Evolutionary conservation across 2,329 filamentous ascomycete genomes (phyloP).

Genomic region (Clonostachys solani): DNA sequence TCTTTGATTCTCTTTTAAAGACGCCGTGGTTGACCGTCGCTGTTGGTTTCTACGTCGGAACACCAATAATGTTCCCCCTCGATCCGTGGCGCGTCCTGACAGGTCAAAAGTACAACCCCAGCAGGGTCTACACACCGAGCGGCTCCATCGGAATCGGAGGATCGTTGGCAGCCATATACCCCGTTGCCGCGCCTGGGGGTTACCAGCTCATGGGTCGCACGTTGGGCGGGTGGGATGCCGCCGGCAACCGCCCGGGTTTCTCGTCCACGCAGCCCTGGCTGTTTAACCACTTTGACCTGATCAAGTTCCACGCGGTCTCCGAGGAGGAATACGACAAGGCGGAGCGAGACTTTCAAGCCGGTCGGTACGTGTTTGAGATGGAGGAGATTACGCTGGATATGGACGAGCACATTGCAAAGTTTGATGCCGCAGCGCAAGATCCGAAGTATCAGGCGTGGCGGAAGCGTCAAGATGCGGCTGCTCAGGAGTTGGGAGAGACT

Average conservation of each 20-base stretch:
- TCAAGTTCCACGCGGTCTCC: conserved; percentile 20
- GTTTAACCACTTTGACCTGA: conserved; percentile 24
- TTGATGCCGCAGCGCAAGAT: conserved; percentile 9
- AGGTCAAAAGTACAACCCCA: conserved; percentile 19
- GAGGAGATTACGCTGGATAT: conserved; percentile 19
- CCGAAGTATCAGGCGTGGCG: conserved; percentile 9
- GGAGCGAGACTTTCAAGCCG: conserved; percentile 14
- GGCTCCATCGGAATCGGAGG: conserved; percentile 26
- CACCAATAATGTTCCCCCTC: conserved; percentile 16
- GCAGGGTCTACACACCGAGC: conserved; percentile 19
- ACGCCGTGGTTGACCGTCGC: conserved; percentile 20
- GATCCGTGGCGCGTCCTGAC: conserved; percentile 6
- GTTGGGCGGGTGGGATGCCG: conserved; percentile 23
- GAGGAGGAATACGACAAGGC: conserved; percentile 19
- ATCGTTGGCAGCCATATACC: conserved; percentile 20
- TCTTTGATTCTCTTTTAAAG: conserved; percentile 7
- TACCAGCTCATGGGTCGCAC: conserved; percentile 23
- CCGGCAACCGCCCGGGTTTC: conserved; percentile 18
- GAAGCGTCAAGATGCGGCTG: conserved; percentile 9
- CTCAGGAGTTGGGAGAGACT: conserved; percentile 5
- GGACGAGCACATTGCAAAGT: conserved; percentile 12
- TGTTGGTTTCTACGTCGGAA: conserved; percentile 24
- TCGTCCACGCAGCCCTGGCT: conserved; percentile 21
- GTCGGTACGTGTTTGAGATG: conserved; percentile 18
- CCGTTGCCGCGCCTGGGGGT: conserved; percentile 23